Evolutionary conservation across 768 basidiomycete genomes (phyloP).

Genomic region (Hericium rajendrae): DNA sequence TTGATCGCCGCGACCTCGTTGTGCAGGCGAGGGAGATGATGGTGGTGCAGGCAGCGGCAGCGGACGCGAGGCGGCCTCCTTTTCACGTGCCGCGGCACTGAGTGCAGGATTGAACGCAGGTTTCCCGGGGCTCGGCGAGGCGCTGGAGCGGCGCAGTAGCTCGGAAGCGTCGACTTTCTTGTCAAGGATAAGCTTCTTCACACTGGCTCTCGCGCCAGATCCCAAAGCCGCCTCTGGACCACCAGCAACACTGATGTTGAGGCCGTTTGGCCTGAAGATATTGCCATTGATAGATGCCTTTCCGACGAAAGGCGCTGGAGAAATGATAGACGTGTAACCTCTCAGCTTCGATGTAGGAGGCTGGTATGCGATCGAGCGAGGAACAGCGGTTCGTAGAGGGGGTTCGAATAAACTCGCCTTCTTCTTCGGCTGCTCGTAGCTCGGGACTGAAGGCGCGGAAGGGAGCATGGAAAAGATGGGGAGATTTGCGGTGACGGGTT

Average conservation of each 20-base stretch:
- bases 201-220: conserved; percentile 64
- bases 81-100: conserved; percentile 66
- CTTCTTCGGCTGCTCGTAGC: conserved; percentile 61
- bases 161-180: conserved; percentile 74
- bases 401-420: conserved; percentile 73
- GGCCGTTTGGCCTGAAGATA: conserved; percentile 16
- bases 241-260: conserved; percentile 42
- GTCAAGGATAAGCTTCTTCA: conserved; percentile 87
- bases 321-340: conserved; percentile 47
- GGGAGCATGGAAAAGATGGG: conserved; percentile 72
- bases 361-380: conserved; percentile 57
- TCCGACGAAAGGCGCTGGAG: conserved; percentile 10
- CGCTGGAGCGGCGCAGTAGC: conserved; percentile 34
- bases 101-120: conserved; percentile 69
- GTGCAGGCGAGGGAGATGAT: conserved; percentile 22
- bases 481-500: conserved; percentile 66
- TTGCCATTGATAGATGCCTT: conserved; percentile 24
- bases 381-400: conserved; percentile 61
- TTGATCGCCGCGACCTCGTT: conserved; percentile 1
- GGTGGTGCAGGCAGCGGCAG: conserved; percentile 5
- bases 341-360: conserved; percentile 58
- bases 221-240: conserved; percentile 57
- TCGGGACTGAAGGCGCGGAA: conserved; percentile 53
- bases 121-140: conserved; percentile 27
- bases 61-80: conserved; percentile 37